These are phyloP conservation scores for Pseudopithomyces chartarum DNA, from an alignment of 2,329 filamentous ascomycete genomes.

Conservation along the genomic window DNA sequence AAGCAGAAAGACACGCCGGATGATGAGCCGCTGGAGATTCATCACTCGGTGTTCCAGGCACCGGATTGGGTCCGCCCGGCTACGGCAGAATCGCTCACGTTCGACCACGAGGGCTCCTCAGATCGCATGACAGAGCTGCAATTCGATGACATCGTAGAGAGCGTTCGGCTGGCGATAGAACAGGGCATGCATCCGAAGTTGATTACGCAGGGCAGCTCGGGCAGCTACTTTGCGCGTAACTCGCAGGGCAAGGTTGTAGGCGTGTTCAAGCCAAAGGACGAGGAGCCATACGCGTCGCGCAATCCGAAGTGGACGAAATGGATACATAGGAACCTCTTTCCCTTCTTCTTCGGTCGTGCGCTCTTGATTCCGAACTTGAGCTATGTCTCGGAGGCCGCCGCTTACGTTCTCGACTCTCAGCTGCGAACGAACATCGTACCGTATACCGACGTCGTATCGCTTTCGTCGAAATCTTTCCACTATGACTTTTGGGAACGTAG, in stretches of 20 bases:
- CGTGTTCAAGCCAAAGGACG: constrained; percentile 98
- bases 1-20: constrained; percentile 73
- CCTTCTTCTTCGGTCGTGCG: constrained; percentile 93
- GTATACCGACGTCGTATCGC: constrained; percentile 91
- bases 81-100: constrained; percentile 74
- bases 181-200: constrained; percentile 91
- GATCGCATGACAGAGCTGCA: constrained; percentile 76
- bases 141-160: constrained; percentile 88
- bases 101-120: constrained; percentile 58
- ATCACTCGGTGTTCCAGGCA: constrained; percentile 94
- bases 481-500: constrained; percentile 97
- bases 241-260: constrained; percentile 91
- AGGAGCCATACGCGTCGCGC: constrained; percentile 94
- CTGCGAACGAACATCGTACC: constrained; percentile 90
- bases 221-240: constrained; percentile 96
- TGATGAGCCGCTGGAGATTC: constrained; percentile 89
- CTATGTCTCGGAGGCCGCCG: constrained; percentile 96
- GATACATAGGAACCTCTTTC: constrained; percentile 97
- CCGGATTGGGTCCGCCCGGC: constrained; percentile 85
- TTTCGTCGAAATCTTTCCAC: constrained; percentile 96
- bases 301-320: constrained; percentile 99
- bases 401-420: constrained; percentile 91
- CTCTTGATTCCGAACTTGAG: constrained; percentile 97
- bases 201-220: constrained; percentile 96
- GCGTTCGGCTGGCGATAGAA: constrained; percentile 86